Conservation (phyloP, 306 rosid species). For the Astragalus glycyphyllos region DNA sequence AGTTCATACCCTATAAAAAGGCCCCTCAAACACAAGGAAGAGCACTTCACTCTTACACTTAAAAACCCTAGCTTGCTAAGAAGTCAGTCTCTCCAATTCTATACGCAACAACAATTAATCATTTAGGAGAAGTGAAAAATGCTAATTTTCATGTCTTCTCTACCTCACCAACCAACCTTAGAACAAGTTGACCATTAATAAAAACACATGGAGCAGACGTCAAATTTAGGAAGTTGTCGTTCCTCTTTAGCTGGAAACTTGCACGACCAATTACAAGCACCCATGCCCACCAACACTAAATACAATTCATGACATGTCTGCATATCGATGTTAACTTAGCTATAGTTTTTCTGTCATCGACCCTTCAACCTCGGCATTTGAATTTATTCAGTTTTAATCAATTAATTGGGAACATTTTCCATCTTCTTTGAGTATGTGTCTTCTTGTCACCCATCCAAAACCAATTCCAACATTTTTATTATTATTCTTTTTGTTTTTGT, state of each 20-base stretch:
- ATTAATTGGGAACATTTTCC: conserved; percentile 3
- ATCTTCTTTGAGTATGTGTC: conserved; percentile 27
- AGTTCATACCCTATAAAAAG: too few species aligned
- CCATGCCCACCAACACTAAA: conserved; percentile 38
- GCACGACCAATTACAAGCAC: conserved; percentile 31
- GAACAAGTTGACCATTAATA: conserved; percentile 32
- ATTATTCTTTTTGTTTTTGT: background rate
- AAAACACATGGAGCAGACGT: conserved; percentile 42
- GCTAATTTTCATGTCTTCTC: too few species aligned
- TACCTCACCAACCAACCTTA: too few species aligned
- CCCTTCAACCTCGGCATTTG: background rate
- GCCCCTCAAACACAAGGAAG: too few species aligned
- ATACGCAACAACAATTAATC: too few species aligned
- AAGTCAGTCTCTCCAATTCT: too few species aligned
- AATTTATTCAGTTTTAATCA: conserved; percentile 1
- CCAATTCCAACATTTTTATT: background rate
- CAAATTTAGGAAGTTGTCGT: conserved; percentile 44
- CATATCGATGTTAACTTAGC: conserved; percentile 12
- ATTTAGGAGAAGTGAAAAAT: too few species aligned
- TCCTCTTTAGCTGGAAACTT: conserved; percentile 31
- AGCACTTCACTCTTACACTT: too few species aligned
- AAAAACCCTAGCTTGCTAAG: too few species aligned
- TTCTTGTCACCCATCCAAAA: conserved; percentile 35
- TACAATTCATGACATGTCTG: conserved; percentile 37
- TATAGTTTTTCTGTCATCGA: background rate